These are phyloP conservation scores for Phytophthora pisi DNA, from an alignment of 352 stramenopile species.

Conservation along the genomic window DNA sequence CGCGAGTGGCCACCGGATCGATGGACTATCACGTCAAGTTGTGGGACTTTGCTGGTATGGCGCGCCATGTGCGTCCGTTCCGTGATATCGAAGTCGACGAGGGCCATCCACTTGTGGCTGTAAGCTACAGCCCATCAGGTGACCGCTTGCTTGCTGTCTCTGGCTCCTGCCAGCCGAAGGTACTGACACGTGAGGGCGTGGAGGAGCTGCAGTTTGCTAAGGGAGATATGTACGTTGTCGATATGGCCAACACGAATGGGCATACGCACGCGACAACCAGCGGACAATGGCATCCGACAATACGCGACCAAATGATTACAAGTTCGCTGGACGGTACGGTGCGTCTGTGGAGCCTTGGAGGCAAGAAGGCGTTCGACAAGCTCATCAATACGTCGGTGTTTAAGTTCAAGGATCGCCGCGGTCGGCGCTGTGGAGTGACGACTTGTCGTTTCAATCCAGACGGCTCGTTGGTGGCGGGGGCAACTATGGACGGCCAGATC, in stretches of 20 bases:
- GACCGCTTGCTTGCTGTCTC: constrained; percentile 76
- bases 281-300: constrained; percentile 70
- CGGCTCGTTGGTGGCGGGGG: constrained; percentile 61
- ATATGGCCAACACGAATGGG: constrained; percentile 85
- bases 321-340: constrained; percentile 83
- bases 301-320: constrained; percentile 79
- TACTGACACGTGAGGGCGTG: constrained; percentile 79
- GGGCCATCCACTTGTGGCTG: constrained; percentile 72
- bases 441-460: constrained; percentile 74
- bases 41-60: constrained; percentile 90
- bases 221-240: constrained; percentile 88
- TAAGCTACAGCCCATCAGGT: constrained; percentile 84
- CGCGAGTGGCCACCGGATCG: constrained; percentile 73
- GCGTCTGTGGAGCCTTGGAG: constrained; percentile 73
- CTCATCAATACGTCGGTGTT: constrained; percentile 84
- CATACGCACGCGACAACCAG: constrained; percentile 80
- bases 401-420: constrained; percentile 82
- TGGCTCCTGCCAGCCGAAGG: constrained; percentile 76
- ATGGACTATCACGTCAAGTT: constrained; percentile 89
- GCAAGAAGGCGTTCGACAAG: constrained; percentile 76
- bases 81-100: constrained; percentile 83
- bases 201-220: constrained; percentile 83
- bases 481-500: constrained; percentile 80
- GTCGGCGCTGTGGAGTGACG: constrained; percentile 75
- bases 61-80: constrained; percentile 78